Conservation (phyloP, 31 red algal species). For the Bonnemaisonia californica region DNA sequence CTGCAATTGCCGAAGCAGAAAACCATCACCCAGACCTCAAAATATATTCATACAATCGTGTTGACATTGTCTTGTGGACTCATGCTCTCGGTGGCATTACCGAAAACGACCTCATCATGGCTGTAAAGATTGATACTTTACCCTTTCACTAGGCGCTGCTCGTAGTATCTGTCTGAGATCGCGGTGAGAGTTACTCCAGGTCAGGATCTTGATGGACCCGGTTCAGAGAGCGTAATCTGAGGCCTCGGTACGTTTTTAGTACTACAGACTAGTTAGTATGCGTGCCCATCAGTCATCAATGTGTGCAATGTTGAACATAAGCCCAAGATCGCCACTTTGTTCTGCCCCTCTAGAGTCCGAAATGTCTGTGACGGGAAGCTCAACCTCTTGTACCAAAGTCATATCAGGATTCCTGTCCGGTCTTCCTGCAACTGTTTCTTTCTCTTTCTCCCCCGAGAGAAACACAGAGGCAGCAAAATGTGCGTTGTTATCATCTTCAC, state of each 20-base stretch:
- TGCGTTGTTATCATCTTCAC: conserved; percentile 22
- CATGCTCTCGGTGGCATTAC: conserved; percentile 75
- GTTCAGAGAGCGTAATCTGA: too few species aligned
- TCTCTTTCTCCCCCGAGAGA: conserved; percentile 65
- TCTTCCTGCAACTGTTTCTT: not conserved
- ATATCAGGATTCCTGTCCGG: not conserved
- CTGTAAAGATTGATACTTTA: conserved; percentile 82
- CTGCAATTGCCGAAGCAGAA: conserved; percentile 70
- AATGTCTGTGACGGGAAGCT: conserved; percentile 15
- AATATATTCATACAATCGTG: conserved; percentile 43
- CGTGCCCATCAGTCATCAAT: not conserved
- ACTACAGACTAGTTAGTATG: too few species aligned
- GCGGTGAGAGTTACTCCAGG: too few species aligned
- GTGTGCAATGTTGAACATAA: conserved; percentile 13
- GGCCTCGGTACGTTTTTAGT: too few species aligned
- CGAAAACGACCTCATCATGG: conserved; percentile 90
- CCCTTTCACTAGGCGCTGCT: conserved; percentile 24
- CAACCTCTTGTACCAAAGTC: not conserved
- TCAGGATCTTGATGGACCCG: too few species aligned
- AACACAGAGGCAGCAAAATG: conserved; percentile 61
- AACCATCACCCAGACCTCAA: conserved; percentile 89
- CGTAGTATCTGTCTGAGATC: not conserved
- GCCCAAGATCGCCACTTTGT: not conserved
- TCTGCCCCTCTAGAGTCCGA: not conserved
- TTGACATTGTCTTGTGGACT: conserved; percentile 58